Percentiles rank a stretch among this genome's conserved stretches.
These are phyloP conservation scores for Leptographium radiaticola DNA, from an alignment of 2,329 filamentous ascomycete genomes.

Conservation along the genomic window DNA sequence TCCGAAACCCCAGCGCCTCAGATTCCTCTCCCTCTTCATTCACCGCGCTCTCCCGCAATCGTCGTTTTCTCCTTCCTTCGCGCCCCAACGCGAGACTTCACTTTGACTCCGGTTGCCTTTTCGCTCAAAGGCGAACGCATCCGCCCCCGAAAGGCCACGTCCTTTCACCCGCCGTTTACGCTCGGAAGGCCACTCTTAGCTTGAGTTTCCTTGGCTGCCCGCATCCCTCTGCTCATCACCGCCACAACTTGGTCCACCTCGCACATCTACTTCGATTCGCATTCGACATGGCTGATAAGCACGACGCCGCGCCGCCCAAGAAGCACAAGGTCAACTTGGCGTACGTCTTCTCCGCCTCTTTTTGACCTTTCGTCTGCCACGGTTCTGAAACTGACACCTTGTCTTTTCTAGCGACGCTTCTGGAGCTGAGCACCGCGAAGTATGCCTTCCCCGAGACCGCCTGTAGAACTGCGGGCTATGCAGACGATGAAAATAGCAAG, in stretches of 20 bases:
- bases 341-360: conserved; percentile 34
- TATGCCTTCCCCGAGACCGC: conserved; percentile 29
- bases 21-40: not conserved
- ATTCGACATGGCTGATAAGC: conserved; percentile 55
- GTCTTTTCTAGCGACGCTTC: conserved; percentile 61
- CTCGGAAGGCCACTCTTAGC: not conserved
- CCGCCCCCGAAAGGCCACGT: not conserved
- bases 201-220: not conserved
- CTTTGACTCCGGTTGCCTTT: not conserved
- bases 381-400: not conserved
- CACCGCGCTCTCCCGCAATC: not conserved
- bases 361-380: not conserved
- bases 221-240: not conserved
- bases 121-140: not conserved
- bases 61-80: not conserved
- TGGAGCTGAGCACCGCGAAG: conserved; percentile 73
- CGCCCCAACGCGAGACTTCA: not conserved
- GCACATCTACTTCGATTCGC: not conserved
- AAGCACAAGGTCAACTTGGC: conserved; percentile 68
- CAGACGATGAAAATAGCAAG: not conserved
- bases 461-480: conserved; percentile 20
- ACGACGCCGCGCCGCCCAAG: conserved; percentile 10
- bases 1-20: not conserved
- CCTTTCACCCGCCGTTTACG: not conserved
- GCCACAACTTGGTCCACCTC: not conserved